These are phyloP conservation scores for Butyriboletus loyo DNA, from an alignment of 768 basidiomycete species.

Conservation along the genomic window DNA sequence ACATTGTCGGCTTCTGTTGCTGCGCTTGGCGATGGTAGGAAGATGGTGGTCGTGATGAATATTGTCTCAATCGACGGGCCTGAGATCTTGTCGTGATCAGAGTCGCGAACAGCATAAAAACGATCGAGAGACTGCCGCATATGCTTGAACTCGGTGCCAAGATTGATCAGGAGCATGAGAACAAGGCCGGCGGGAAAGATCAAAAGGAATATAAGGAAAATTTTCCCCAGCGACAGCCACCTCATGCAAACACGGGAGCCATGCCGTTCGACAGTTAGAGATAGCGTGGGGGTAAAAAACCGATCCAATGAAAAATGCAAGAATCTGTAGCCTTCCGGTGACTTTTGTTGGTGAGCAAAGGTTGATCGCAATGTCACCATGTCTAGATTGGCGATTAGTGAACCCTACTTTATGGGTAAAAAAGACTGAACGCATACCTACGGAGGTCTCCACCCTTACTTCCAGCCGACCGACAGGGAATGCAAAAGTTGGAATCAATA, in stretches of 20 bases:
- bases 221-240: slow-evolving; percentile 10
- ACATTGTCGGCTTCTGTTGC: neutral
- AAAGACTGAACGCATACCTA: slow-evolving; percentile 43
- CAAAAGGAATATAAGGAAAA: slow-evolving; percentile 15
- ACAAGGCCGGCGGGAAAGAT: slow-evolving; percentile 15
- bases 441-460: slow-evolving; percentile 50
- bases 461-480: slow-evolving; percentile 67
- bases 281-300: slow-evolving; percentile 57
- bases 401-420: neutral
- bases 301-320: slow-evolving; percentile 56
- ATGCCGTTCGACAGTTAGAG: slow-evolving; percentile 27
- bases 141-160: slow-evolving; percentile 27
- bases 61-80: slow-evolving; percentile 23
- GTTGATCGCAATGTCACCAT: slow-evolving; percentile 51
- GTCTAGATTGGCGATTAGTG: slow-evolving; percentile 37
- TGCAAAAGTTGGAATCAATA: slow-evolving; percentile 69
- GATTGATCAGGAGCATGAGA: slow-evolving; percentile 21
- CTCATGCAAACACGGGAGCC: slow-evolving; percentile 5
- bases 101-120: slow-evolving; percentile 5
- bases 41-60: slow-evolving; percentile 29
- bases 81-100: slow-evolving; percentile 4
- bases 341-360: slow-evolving; percentile 47
- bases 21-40: slow-evolving; percentile 9
- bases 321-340: slow-evolving; percentile 43
- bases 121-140: slow-evolving; percentile 26